Conservation (phyloP, 2,329 filamentous ascomycete species). For the Xylariaceae sp. region DNA sequence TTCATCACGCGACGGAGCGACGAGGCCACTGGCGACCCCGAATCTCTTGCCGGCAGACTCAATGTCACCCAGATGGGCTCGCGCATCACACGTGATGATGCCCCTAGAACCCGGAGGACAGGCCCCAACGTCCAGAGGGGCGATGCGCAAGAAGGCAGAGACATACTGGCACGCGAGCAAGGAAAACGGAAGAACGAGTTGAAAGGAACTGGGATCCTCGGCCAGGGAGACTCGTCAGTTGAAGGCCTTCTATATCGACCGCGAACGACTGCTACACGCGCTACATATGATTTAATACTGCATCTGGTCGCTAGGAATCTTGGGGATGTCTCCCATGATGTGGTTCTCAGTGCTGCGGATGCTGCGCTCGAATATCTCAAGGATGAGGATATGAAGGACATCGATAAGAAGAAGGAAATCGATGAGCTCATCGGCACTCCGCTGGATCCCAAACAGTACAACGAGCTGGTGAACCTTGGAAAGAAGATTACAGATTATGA, state of each 20-base stretch:
- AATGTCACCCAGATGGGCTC: conserved; percentile 94
- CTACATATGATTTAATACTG: conserved; percentile 90
- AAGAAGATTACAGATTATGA: conserved; percentile 99
- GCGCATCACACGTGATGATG: conserved; percentile 74
- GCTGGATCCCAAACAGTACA: conserved; percentile 87
- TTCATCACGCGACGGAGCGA: conserved; percentile 91
- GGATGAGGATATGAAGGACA: conserved; percentile 92
- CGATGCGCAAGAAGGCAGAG: conserved; percentile 73
- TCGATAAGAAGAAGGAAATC: conserved; percentile 97
- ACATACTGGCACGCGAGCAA: conserved; percentile 80
- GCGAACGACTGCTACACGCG: conserved; percentile 84
- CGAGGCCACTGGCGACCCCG: conserved; percentile 94
- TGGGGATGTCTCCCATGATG: conserved; percentile 88
- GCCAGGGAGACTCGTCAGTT: conserved; percentile 79
- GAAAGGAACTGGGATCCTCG: conserved; percentile 74
- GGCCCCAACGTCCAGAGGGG: conserved; percentile 72
- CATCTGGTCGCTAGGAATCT: conserved; percentile 85
- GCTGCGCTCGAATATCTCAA: conserved; percentile 88
- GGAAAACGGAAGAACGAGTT: conserved; percentile 80
- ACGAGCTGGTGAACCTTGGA: conserved; percentile 90
- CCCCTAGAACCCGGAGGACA: conserved; percentile 77
- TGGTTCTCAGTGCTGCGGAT: conserved; percentile 91
- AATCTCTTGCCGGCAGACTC: conserved; percentile 91
- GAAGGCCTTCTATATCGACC: conserved; percentile 92
- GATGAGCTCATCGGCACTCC: conserved; percentile 87